phyloP scores from a whole-genome alignment of 2,329 filamentous ascomycete genomes.

The Metarhizium guizhouense region DNA sequence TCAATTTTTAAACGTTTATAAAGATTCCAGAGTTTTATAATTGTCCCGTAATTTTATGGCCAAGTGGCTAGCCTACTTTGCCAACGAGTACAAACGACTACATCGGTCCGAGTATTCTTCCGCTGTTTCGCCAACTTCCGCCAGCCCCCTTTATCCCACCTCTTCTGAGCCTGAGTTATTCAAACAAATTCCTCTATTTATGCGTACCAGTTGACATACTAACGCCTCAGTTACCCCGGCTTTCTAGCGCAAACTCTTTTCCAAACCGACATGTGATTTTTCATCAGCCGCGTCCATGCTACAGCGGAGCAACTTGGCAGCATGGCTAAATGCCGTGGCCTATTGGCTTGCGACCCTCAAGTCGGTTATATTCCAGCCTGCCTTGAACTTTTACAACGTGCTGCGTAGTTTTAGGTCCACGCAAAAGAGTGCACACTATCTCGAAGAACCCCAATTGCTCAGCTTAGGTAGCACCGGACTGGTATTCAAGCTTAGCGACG shows the following conservation, averaged over 20 bases:
- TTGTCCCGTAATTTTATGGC: no score
- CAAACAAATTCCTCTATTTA: no score
- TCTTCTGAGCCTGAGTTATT: no score
- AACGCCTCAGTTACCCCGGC: no score
- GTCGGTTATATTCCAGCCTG: background rate
- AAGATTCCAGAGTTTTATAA: no score
- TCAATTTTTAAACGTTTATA: no score
- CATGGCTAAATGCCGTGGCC: background rate
- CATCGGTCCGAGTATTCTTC: no score
- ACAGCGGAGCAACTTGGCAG: background rate
- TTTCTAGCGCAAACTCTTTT: background rate
- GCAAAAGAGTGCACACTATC: background rate
- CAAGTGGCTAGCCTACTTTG: no score
- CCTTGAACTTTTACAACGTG: background rate
- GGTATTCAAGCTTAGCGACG: conserved; percentile 6
- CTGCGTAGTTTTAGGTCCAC: background rate
- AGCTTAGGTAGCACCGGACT: conserved; percentile 8
- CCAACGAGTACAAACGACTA: no score
- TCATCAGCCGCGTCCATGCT: background rate
- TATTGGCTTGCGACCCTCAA: background rate
- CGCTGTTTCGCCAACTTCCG: no score
- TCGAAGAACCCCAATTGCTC: conserved; percentile 2
- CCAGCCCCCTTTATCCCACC: no score
- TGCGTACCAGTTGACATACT: no score
- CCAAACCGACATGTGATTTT: background rate